Evolutionary conservation across 495 filamentous ascomycete species (phyloP), one percentile per base, ranked within the genome.

Genomic region (Chaetomium tenue): DNA sequence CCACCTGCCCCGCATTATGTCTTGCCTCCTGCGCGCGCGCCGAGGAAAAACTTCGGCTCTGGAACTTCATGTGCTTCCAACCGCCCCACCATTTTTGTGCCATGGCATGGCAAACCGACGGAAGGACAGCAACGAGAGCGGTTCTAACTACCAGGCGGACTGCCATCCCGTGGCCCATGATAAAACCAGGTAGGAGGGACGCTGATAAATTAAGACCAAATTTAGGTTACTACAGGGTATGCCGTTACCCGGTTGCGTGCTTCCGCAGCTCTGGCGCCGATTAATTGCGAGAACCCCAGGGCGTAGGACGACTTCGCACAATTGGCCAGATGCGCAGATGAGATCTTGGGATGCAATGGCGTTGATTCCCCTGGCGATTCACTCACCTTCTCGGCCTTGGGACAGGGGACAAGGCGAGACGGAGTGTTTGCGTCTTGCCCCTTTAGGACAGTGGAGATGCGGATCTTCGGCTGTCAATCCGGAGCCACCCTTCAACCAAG

Each of bases 401-500:
- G 44, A 40, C 39, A 25, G 12, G 5, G 13, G 2, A 53, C 33
- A 39, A 37, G 52, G 40, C 11, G 52, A 52, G 60, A 60, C 54
- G 60, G 42, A 47, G 16, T 54, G 39, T 66, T 66, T 66, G 53
- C 52, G 33, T 53, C 15, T 66, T 67, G 48, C 65, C 60, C 18
- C n/a, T 59, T 67, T 63, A 47, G 60, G 65, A n/a, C 53, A 23
- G 60, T 52, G 60, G 60, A 30, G 28, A 22, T 23, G 58, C 65
- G 65, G 65, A 63, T 63, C n/a, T 63, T 67, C 65, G 65, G 65
- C 60, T 46, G 39, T 1, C 2, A 40, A 55, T 52, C 65, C 60
- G 60, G 55, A 60, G 61, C 65, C 60, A 61, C 61, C 47, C 39
- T 26, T 44, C 44, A 40, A 50, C 61, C 60, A 67, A 67, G 60